Conservation (phyloP, 2,329 filamentous ascomycete species). For the Aspergillus chevalieri region DNA sequence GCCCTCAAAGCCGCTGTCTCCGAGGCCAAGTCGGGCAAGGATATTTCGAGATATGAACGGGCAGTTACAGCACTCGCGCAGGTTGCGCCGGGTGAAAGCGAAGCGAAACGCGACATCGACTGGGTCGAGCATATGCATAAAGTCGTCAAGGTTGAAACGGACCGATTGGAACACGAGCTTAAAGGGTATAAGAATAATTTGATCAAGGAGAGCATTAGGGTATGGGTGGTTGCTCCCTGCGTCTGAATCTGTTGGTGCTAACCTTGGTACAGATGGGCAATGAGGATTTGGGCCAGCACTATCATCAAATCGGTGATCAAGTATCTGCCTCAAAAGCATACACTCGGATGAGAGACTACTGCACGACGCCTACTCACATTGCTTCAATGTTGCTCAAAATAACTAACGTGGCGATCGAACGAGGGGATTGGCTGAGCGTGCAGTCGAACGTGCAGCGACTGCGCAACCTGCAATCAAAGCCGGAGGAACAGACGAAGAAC, state of each 20-base stretch:
- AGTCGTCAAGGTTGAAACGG: slow-evolving; percentile 62
- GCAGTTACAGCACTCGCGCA: slow-evolving; percentile 60
- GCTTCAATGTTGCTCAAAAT: slow-evolving; percentile 75
- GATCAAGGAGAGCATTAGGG: slow-evolving; percentile 92
- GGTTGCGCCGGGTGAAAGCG: slow-evolving; percentile 60
- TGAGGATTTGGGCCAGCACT: slow-evolving; percentile 82
- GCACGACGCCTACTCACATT: slow-evolving; percentile 76
- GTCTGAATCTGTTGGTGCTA: slow-evolving; percentile 2
- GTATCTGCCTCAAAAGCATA: slow-evolving; percentile 69
- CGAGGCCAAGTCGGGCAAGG: slow-evolving; percentile 70
- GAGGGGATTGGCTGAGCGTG: slow-evolving; percentile 69
- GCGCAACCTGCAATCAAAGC: slow-evolving; percentile 47
- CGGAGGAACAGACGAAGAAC: slow-evolving; percentile 53
- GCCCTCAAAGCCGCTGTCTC: slow-evolving; percentile 70
- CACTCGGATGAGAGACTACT: slow-evolving; percentile 81
- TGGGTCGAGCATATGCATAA: slow-evolving; percentile 69
- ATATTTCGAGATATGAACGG: slow-evolving; percentile 65
- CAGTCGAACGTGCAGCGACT: slow-evolving; percentile 55
- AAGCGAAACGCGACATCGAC: slow-evolving; percentile 60
- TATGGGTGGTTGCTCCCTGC: slow-evolving; percentile 37
- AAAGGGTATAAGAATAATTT: slow-evolving; percentile 94
- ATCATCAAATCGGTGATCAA: slow-evolving; percentile 71
- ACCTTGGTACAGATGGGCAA: slow-evolving; percentile 68
- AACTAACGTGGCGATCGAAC: slow-evolving; percentile 68
- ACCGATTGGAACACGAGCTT: slow-evolving; percentile 74